Percentiles rank a stretch among this genome's conserved stretches.
phyloP scores from a whole-genome alignment of 345 rosid genomes.

The Anacardium occidentale region DNA sequence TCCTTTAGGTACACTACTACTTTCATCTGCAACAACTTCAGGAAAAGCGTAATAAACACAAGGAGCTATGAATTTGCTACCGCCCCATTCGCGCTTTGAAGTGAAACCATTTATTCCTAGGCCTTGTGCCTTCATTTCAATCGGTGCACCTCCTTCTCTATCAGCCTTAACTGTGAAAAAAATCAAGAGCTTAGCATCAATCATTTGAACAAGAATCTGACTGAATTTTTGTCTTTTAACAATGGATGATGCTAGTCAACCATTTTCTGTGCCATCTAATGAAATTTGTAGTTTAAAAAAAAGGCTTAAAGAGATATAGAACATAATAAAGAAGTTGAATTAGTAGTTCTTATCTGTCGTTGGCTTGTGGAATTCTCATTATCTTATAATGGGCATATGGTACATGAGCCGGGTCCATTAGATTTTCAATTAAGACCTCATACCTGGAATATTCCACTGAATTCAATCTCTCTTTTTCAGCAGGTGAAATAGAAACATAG shows the following conservation, averaged over 20 bases:
- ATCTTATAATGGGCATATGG: constrained; percentile 87
- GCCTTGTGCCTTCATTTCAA: constrained; percentile 35
- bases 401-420: constrained; percentile 93
- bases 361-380: constrained; percentile 33
- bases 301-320: not conserved
- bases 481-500: not conserved
- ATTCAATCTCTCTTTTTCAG: not conserved
- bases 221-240: too few relatives aligned
- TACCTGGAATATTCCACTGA: constrained; percentile 41
- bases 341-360: constrained; percentile 21
- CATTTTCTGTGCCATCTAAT: too few relatives aligned
- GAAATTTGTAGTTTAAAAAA: too few relatives aligned
- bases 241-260: too few relatives aligned
- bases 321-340: not conserved
- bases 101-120: constrained; percentile 33
- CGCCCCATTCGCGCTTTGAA: constrained; percentile 36
- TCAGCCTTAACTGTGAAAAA: constrained; percentile 36
- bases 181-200: not conserved
- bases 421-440: constrained; percentile 74
- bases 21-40: not conserved
- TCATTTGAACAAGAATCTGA: not conserved
- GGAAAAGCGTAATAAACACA: constrained; percentile 31
- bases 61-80: constrained; percentile 38
- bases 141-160: constrained; percentile 52
- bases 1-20: not conserved